Conservation (phyloP, 108 stramenopile species). For the Nitzschia sp. region DNA sequence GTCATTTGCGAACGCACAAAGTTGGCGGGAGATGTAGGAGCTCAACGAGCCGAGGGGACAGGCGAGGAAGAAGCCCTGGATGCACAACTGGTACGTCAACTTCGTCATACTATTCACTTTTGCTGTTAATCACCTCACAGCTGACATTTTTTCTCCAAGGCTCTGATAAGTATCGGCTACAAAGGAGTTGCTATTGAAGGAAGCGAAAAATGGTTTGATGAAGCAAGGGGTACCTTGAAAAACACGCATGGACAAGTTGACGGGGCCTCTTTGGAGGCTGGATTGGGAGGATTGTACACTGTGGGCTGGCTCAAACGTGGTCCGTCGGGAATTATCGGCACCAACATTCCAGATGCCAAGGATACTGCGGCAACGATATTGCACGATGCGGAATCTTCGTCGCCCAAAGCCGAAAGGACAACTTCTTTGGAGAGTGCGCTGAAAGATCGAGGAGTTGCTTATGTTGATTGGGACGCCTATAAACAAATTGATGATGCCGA, state of each 20-base stretch:
- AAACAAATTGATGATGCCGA: slow-evolving; percentile 58
- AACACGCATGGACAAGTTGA: slow-evolving; percentile 77
- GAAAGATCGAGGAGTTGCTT: slow-evolving; percentile 27
- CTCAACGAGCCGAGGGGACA: slow-evolving; percentile 74
- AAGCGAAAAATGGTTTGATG: slow-evolving; percentile 74
- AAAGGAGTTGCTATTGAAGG: slow-evolving; percentile 78
- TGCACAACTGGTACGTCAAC: slow-evolving; percentile 39
- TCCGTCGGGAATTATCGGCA: slow-evolving; percentile 96
- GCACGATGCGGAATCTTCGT: slow-evolving; percentile 47
- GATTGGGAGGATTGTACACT: slow-evolving; percentile 85
- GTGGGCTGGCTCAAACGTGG: slow-evolving; percentile 98
- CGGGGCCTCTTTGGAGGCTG: slow-evolving; percentile 22
- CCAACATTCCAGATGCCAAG: slow-evolving; percentile 89
- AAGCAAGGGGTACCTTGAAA: slow-evolving; percentile 41
- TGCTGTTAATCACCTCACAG: not conserved
- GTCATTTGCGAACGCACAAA: slow-evolving; percentile 81
- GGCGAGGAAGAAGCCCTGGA: slow-evolving; percentile 64
- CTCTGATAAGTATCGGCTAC: slow-evolving; percentile 94
- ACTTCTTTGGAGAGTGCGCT: slow-evolving; percentile 29
- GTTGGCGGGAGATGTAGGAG: slow-evolving; percentile 75
- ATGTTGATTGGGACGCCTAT: slow-evolving; percentile 69
- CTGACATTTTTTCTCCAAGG: slow-evolving; percentile 20
- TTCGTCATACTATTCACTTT: not conserved
- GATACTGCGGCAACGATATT: slow-evolving; percentile 90
- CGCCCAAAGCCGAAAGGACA: not conserved